A percentile compares a stretch with the other conserved stretches of the same genome.
Evolutionary conservation across 495 filamentous ascomycete species (phyloP).

Genomic region (Hypomontagnella submonticulosa): DNA sequence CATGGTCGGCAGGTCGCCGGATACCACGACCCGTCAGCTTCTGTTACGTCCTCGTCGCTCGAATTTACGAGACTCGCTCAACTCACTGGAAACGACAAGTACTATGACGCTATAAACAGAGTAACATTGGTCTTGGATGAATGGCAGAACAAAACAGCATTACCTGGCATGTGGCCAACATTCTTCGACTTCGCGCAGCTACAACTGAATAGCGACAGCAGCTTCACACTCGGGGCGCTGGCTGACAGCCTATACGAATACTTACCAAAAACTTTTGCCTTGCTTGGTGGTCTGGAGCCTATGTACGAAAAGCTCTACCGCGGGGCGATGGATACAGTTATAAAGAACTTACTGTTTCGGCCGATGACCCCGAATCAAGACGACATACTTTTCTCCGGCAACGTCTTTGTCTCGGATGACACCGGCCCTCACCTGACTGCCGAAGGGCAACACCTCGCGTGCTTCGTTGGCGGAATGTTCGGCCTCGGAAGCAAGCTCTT

Average conservation of each 20-base stretch:
- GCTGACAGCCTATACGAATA: conserved; percentile 89
- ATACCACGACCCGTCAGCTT: conserved; percentile 55
- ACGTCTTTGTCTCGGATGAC: conserved; percentile 37
- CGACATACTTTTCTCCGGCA: conserved; percentile 71
- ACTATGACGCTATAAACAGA: conserved; percentile 83
- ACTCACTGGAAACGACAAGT: conserved; percentile 80
- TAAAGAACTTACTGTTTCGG: conserved; percentile 72
- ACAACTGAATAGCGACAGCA: conserved; percentile 45
- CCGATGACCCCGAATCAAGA: conserved; percentile 62
- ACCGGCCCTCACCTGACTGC: conserved; percentile 24
- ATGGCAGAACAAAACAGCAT: conserved; percentile 70
- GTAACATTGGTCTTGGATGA: conserved; percentile 78
- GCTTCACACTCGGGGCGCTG: conserved; percentile 75
- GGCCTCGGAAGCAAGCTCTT: conserved; percentile 78
- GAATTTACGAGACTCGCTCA: conserved; percentile 90
- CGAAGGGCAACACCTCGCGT: conserved; percentile 53
- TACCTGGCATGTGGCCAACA: conserved; percentile 87
- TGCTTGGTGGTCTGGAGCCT: conserved; percentile 74
- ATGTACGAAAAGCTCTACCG: conserved; percentile 78
- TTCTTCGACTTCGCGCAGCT: conserved; percentile 65
- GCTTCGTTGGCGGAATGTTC: conserved; percentile 83
- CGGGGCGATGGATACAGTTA: conserved; percentile 67
- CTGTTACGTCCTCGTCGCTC: conserved; percentile 68
- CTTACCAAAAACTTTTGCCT: conserved; percentile 67
- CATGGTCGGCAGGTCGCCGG: conserved; percentile 50